Conservation (phyloP, 1,284 basidiomycete species). For the Ceratobasidium sp. region DNA sequence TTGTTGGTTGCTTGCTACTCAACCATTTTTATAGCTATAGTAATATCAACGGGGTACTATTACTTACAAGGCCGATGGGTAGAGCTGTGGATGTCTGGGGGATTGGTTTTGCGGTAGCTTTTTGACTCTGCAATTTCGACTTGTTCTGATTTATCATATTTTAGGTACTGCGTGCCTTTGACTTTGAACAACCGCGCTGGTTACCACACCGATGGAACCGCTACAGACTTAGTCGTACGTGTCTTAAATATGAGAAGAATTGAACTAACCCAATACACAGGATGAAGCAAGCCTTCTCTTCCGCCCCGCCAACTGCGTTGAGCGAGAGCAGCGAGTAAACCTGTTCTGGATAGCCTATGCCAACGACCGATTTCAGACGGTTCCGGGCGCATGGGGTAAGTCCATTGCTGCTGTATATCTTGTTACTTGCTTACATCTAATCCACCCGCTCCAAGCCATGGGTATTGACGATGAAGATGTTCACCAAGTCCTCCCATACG, state of each 20-base stretch:
- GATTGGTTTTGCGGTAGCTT: constrained; percentile 3
- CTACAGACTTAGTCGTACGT: neutral
- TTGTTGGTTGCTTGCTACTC: neutral
- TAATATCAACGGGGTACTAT: constrained; percentile 17
- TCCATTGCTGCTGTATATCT: neutral
- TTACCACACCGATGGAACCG: constrained; percentile 16
- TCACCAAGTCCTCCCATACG: constrained; percentile 27
- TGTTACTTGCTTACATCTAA: neutral
- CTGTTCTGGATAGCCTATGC: constrained; percentile 32
- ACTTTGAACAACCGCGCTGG: constrained; percentile 10
- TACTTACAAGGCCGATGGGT: constrained; percentile 36
- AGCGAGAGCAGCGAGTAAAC: constrained; percentile 34
- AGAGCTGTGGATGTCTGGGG: constrained; percentile 21
- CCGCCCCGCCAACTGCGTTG: neutral
- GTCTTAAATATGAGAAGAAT: neutral
- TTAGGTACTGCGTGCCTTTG: constrained; percentile 11
- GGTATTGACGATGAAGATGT: constrained; percentile 37
- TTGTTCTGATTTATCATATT: neutral
- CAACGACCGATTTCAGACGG: constrained; percentile 20
- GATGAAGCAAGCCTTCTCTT: constrained; percentile 6
- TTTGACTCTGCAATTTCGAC: neutral
- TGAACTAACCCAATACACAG: neutral
- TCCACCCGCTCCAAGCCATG: neutral
- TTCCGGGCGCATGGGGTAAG: constrained; percentile 19
- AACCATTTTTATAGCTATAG: constrained; percentile 9